phyloP scores from a whole-genome alignment of 1,139 yeast species.

The Magnusiomyces clavatus region DNA sequence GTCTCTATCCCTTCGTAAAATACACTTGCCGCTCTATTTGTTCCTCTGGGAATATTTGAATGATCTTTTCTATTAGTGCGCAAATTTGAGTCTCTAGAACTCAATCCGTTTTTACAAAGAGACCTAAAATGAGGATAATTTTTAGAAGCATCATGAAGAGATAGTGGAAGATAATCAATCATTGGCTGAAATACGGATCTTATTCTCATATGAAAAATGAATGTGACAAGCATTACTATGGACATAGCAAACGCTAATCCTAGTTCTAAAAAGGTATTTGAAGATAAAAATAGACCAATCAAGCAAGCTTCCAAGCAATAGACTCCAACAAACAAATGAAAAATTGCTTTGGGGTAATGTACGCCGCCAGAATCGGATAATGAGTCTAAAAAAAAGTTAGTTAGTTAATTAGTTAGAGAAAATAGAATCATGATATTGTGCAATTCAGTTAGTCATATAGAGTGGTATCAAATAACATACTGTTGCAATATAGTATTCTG shows the following conservation, averaged over 20 bases:
- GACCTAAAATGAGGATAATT: background rate
- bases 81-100: no score
- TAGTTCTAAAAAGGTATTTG: conserved; percentile 28
- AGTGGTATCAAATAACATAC: conserved; percentile 8
- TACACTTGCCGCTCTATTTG: background rate
- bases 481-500: conserved; percentile 42
- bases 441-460: background rate
- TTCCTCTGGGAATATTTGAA: no score
- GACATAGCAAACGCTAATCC: conserved; percentile 19
- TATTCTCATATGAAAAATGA: conserved; percentile 14
- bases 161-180: conserved; percentile 13
- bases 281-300: conserved; percentile 63
- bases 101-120: no score
- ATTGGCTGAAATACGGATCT: conserved; percentile 12
- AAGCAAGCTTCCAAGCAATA: conserved; percentile 74
- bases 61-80: no score
- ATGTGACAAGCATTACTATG: conserved; percentile 11
- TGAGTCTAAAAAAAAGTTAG: conserved; percentile 21
- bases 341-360: conserved; percentile 63
- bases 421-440: background rate
- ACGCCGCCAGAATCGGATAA: conserved; percentile 63
- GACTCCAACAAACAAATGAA: conserved; percentile 70
- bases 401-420: conserved; percentile 1
- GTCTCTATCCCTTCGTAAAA: conserved; percentile 25
- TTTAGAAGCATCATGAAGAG: background rate